Conservation (phyloP, 2,329 filamentous ascomycete species). For the Alternaria solani region DNA sequence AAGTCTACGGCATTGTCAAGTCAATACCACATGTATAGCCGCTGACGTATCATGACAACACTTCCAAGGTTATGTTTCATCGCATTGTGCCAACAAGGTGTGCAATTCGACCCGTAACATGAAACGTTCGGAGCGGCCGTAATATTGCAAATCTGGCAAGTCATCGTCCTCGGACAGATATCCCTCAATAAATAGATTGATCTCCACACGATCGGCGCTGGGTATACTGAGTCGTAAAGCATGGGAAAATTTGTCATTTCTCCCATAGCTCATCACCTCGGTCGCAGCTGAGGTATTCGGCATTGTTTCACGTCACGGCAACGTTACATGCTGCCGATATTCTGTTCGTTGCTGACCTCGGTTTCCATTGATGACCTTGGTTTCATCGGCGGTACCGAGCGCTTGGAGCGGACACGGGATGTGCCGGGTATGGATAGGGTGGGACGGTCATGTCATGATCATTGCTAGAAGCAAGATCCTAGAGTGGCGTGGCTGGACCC, state of each 20-base stretch:
- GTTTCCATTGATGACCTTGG: background rate
- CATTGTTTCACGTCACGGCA: background rate
- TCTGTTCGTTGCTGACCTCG: background rate
- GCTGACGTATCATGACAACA: background rate
- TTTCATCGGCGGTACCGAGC: background rate
- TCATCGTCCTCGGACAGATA: background rate
- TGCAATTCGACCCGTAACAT: constrained; percentile 3
- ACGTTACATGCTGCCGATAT: background rate
- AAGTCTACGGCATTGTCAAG: background rate
- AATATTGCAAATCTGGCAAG: background rate
- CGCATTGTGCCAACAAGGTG: background rate
- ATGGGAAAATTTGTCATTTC: background rate
- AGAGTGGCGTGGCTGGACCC: background rate
- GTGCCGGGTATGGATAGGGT: background rate
- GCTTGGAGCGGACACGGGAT: background rate
- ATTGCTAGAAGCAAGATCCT: background rate
- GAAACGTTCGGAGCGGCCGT: constrained; percentile 16
- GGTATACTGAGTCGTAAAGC: background rate
- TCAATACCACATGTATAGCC: background rate
- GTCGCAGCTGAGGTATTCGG: background rate
- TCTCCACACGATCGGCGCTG: background rate
- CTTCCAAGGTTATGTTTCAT: background rate
- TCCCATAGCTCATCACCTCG: background rate
- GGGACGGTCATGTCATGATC: background rate
- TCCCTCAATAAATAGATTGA: background rate